Conservation (phyloP, 1,284 basidiomycete species). For the Trametes sp. region DNA sequence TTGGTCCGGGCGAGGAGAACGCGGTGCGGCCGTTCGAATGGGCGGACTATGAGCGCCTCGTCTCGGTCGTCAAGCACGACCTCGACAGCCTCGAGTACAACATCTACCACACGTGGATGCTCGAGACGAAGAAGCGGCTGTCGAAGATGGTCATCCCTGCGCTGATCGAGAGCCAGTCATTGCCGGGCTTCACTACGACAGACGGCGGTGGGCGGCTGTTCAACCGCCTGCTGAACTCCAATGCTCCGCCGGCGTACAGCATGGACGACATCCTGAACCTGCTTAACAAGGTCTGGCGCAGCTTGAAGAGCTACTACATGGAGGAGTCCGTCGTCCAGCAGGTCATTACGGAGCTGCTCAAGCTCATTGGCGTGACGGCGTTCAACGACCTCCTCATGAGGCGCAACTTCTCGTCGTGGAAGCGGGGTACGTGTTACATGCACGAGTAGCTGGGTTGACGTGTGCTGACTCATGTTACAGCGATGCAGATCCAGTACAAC, state of each 20-base stretch:
- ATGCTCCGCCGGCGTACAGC: conserved; percentile 88
- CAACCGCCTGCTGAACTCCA: conserved; percentile 89
- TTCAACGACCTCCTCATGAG: conserved; percentile 99
- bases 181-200: conserved; percentile 97
- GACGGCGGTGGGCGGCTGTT: conserved; percentile 94
- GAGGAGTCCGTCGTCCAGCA: conserved; percentile 98
- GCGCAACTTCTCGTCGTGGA: conserved; percentile 99
- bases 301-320: conserved; percentile 98
- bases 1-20: conserved; percentile 95
- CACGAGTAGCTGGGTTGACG: neutral
- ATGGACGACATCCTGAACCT: conserved; percentile 99
- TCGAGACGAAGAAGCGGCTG: conserved; percentile 96
- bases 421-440: conserved; percentile 85
- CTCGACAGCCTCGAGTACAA: conserved; percentile 99
- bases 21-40: conserved; percentile 94
- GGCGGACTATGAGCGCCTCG: conserved; percentile 96
- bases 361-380: conserved; percentile 95
- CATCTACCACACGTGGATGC: conserved; percentile 99
- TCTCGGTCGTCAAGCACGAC: conserved; percentile 98
- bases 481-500: conserved; percentile 99
- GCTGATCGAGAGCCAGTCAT: conserved; percentile 95
- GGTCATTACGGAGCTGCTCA: conserved; percentile 95
- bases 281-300: conserved; percentile 98
- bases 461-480: conserved; percentile 49
- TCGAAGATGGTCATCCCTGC: conserved; percentile 99